Conservation (phyloP, 805 yeast species). For the Diddensiella transvaalensis region DNA sequence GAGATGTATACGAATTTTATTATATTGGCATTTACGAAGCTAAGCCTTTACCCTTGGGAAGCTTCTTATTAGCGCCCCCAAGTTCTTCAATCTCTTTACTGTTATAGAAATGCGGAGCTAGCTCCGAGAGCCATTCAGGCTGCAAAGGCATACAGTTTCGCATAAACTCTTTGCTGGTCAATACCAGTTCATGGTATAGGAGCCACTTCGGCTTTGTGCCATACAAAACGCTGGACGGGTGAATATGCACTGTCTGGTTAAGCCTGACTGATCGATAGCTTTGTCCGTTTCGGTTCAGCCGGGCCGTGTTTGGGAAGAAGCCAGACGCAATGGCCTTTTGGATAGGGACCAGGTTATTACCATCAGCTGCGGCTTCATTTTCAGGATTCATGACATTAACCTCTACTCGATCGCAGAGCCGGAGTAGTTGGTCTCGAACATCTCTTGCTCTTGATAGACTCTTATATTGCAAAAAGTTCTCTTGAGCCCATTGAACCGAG, state of each 20-base stretch:
- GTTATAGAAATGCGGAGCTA: constrained; percentile 40
- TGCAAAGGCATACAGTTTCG: constrained; percentile 81
- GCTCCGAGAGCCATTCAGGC: constrained; percentile 71
- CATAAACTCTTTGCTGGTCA: constrained; percentile 89
- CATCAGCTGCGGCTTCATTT: constrained; percentile 60
- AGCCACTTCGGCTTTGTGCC: constrained; percentile 69
- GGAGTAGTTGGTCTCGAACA: constrained; percentile 66
- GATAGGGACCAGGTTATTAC: constrained; percentile 55
- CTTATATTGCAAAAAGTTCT: constrained; percentile 76
- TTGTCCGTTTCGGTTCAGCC: constrained; percentile 60
- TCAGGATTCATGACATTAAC: constrained; percentile 45
- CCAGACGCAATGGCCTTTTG: constrained; percentile 51
- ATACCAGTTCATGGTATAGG: constrained; percentile 72
- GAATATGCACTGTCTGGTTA: constrained; percentile 67
- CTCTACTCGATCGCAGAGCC: constrained; percentile 51
- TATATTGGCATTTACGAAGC: too few relatives aligned
- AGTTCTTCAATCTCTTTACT: constrained; percentile 31
- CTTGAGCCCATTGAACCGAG: constrained; percentile 71
- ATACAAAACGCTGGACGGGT: constrained; percentile 78
- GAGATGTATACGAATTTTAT: too few relatives aligned
- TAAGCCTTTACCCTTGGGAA: constrained; percentile 18
- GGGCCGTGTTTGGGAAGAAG: constrained; percentile 46
- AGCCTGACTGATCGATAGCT: constrained; percentile 65
- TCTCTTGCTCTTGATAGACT: constrained; percentile 75
- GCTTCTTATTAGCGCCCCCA: constrained; percentile 20